Evolutionary conservation across 208 protist species (phyloP).

Genomic region (Leishmania turanica): DNA sequence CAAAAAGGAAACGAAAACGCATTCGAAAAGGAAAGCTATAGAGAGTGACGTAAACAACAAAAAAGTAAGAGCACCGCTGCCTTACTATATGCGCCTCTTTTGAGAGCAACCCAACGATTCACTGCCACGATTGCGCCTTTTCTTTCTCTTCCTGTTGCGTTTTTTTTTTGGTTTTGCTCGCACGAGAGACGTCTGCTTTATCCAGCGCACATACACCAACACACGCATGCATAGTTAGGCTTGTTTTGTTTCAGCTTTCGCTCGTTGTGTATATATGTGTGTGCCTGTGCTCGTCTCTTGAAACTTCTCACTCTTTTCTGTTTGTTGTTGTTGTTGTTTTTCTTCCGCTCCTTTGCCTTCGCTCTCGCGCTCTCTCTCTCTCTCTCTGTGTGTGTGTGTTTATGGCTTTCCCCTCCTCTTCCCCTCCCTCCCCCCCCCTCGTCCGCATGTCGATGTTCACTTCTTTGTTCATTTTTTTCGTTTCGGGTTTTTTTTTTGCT

Average conservation of each 20-base stretch:
- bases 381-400: no score
- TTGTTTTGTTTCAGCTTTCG: background rate
- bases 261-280: background rate
- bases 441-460: background rate
- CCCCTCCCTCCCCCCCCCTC: no score
- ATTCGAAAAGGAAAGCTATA: background rate
- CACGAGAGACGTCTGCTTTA: background rate
- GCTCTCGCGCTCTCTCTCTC: no score
- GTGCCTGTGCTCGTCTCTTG: background rate
- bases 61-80: background rate
- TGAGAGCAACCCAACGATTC: background rate
- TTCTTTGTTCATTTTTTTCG: background rate
- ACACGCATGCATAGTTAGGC: no score
- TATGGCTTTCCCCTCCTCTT: background rate
- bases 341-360: background rate
- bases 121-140: background rate
- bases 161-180: background rate
- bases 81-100: background rate
- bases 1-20: background rate
- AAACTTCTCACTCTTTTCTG: background rate
- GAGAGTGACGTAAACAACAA: background rate
- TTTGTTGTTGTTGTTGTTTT: background rate
- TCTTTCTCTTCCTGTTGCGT: background rate
- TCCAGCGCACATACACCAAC: background rate
- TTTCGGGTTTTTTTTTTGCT: background rate